phyloP scores from a whole-genome alignment of 2,329 filamentous ascomycete genomes.

The Tothia fuscella region DNA sequence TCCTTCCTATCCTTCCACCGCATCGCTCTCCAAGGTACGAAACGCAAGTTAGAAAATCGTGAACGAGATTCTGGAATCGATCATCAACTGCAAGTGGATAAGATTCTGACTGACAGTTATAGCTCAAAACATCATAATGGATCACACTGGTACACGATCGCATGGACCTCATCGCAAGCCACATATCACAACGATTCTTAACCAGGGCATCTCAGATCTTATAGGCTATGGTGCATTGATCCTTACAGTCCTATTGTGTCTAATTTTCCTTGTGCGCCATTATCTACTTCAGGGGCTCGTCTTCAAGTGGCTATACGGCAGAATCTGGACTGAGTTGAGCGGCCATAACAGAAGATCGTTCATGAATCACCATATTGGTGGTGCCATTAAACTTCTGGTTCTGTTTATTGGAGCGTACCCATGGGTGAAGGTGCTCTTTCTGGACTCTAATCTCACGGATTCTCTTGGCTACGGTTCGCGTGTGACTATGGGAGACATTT shows the following conservation, averaged over 20 bases:
- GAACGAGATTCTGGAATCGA: too few species aligned
- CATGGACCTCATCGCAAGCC: too few species aligned
- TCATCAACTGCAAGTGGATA: too few species aligned
- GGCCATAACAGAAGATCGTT: slow-evolving; percentile 29
- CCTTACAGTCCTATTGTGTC: slow-evolving; percentile 14
- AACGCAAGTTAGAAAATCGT: too few species aligned
- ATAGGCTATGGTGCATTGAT: slow-evolving; percentile 17
- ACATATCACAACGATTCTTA: slow-evolving; percentile 5
- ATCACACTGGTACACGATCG: too few species aligned
- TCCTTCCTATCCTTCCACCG: too few species aligned
- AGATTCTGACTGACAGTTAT: too few species aligned
- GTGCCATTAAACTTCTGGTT: slow-evolving; percentile 29
- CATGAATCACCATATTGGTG: slow-evolving; percentile 36
- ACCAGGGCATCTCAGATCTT: slow-evolving; percentile 14
- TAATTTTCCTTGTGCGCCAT: slow-evolving; percentile 15
- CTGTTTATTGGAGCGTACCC: slow-evolving; percentile 30
- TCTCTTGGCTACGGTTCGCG: slow-evolving; percentile 19
- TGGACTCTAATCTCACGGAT: slow-evolving; percentile 21
- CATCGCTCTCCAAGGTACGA: too few species aligned
- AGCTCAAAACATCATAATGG: too few species aligned
- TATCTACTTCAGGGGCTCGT: slow-evolving; percentile 31
- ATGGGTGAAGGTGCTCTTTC: slow-evolving; percentile 28
- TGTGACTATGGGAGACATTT: slow-evolving; percentile 30
- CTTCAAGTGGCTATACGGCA: slow-evolving; percentile 23
- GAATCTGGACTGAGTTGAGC: slow-evolving; percentile 24